phyloP scores from a whole-genome alignment of 345 rosid genomes.

The Brassica carinata region DNA sequence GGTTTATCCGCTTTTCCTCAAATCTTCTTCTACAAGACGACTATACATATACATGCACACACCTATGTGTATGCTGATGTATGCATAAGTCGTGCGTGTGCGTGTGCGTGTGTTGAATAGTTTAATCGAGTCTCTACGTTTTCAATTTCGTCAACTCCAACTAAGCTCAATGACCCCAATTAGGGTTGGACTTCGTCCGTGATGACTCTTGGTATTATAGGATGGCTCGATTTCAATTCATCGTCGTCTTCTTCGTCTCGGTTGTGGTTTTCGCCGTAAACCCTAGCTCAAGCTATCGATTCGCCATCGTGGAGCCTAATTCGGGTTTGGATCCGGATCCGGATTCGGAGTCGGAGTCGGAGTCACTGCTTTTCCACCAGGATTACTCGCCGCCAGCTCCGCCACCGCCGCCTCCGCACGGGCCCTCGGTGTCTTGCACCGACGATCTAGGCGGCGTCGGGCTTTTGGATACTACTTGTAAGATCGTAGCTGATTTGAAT shows the following conservation, averaged over 20 bases:
- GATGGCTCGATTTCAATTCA: constrained; percentile 62
- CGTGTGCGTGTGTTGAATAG: neutral
- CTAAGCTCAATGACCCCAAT: constrained; percentile 39
- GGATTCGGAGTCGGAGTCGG: constrained; percentile 46
- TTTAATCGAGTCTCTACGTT: constrained; percentile 12
- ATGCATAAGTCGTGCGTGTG: constrained; percentile 11
- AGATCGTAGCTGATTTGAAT: constrained; percentile 82
- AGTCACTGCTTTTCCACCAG: constrained; percentile 59
- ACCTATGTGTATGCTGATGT: constrained; percentile 15
- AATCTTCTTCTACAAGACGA: constrained; percentile 25
- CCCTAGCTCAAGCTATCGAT: constrained; percentile 44
- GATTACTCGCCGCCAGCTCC: constrained; percentile 98
- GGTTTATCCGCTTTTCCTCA: constrained; percentile 40
- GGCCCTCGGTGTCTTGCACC: constrained; percentile 82
- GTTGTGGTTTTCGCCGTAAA: constrained; percentile 41
- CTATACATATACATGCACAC: constrained; percentile 26
- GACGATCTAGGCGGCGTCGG: constrained; percentile 96
- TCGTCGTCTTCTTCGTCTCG: constrained; percentile 34
- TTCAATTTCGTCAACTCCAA: constrained; percentile 25
- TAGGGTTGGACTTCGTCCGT: constrained; percentile 44
- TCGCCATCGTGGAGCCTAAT: constrained; percentile 52
- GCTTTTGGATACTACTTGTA: constrained; percentile 76
- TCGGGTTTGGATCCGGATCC: constrained; percentile 40
- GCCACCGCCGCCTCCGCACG: constrained; percentile 95
- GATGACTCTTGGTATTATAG: constrained; percentile 55